These are phyloP conservation scores for Termitomyces bulborhizus DNA, from an alignment of 768 basidiomycete genomes.

Conservation along the genomic window DNA sequence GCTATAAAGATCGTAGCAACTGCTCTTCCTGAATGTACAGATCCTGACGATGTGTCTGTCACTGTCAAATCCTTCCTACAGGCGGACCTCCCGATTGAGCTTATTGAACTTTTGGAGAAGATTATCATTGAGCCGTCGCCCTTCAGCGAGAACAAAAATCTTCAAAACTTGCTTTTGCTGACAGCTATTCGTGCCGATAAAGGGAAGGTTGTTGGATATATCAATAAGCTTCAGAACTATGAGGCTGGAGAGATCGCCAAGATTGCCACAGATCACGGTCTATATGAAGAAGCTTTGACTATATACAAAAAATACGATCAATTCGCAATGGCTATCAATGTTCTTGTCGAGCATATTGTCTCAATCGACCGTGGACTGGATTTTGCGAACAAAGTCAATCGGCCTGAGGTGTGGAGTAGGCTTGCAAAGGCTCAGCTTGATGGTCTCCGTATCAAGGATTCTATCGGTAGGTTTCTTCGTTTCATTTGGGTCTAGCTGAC, in stretches of 20 bases:
- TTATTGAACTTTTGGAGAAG: slow-evolving; percentile 97
- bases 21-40: slow-evolving; percentile 93
- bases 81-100: slow-evolving; percentile 93
- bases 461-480: slow-evolving; percentile 64
- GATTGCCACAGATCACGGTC: slow-evolving; percentile 93
- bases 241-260: slow-evolving; percentile 92
- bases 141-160: slow-evolving; percentile 95
- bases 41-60: slow-evolving; percentile 96
- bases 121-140: slow-evolving; percentile 96
- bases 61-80: slow-evolving; percentile 99
- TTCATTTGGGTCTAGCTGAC: slow-evolving; percentile 1
- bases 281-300: slow-evolving; percentile 94
- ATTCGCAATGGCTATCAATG: slow-evolving; percentile 93
- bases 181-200: slow-evolving; percentile 98
- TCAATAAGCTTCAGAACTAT: slow-evolving; percentile 95
- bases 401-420: slow-evolving; percentile 94
- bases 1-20: slow-evolving; percentile 78
- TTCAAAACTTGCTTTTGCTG: slow-evolving; percentile 91
- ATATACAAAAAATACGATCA: slow-evolving; percentile 98
- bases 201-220: slow-evolving; percentile 96
- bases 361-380: slow-evolving; percentile 95
- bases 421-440: slow-evolving; percentile 99
- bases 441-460: slow-evolving; percentile 95
- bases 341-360: slow-evolving; percentile 97
- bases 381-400: slow-evolving; percentile 94